Conservation (phyloP, 1,139 yeast species). For the Keqinozyma sinolaborantium region DNA sequence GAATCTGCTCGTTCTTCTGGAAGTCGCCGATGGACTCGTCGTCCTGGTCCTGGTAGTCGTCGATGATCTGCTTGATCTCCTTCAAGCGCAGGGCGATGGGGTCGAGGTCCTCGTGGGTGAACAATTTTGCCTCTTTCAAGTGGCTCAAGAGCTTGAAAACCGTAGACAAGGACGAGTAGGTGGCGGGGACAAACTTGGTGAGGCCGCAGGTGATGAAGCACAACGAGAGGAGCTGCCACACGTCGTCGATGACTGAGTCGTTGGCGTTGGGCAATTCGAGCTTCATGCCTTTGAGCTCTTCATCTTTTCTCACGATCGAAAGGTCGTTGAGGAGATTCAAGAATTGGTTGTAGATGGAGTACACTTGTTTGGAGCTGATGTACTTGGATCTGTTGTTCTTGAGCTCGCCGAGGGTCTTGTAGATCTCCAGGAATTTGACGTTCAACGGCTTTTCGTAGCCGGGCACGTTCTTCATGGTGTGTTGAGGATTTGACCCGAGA, state of each 20-base stretch:
- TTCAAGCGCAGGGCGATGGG: conserved; percentile 70
- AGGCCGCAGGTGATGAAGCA: conserved; percentile 90
- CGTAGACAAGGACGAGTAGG: conserved; percentile 83
- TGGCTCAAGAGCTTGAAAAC: conserved; percentile 81
- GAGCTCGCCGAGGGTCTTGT: conserved; percentile 49
- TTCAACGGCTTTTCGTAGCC: conserved; percentile 49
- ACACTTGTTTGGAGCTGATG: conserved; percentile 62
- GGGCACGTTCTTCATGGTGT: conserved; percentile 29
- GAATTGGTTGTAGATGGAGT: conserved; percentile 51
- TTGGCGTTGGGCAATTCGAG: conserved; percentile 42
- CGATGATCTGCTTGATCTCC: conserved; percentile 64
- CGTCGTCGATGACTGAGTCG: conserved; percentile 80
- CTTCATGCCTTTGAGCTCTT: conserved; percentile 43
- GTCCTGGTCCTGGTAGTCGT: conserved; percentile 29
- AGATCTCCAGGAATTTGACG: conserved; percentile 43
- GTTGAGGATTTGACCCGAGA: conserved; percentile 1
- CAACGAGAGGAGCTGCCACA: conserved; percentile 78
- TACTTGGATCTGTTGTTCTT: conserved; percentile 65
- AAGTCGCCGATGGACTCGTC: conserved; percentile 10
- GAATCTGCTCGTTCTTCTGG: conserved; percentile 52
- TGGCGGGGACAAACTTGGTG: conserved; percentile 87
- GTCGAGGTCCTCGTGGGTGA: conserved; percentile 75
- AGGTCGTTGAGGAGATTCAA: conserved; percentile 49
- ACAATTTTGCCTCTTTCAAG: conserved; percentile 73
- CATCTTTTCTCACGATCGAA: conserved; percentile 44